Base-by-base conservation (phyloP, 805 yeast genomes). In the Yamadazyma laniorum region DNA sequence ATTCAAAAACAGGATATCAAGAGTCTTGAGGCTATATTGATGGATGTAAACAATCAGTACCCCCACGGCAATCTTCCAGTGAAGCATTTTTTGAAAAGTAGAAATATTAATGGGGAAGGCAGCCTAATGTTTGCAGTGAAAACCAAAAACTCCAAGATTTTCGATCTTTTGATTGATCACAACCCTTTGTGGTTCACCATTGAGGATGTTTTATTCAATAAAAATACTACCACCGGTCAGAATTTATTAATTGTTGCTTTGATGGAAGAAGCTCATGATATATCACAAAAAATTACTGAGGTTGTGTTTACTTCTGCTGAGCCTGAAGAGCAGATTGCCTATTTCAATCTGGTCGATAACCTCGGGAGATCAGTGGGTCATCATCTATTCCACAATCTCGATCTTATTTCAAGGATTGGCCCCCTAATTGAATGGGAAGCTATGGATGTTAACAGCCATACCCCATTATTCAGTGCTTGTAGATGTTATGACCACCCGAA, bases 401-500 rank as follows among this genome's bases (percentile, higher is more conserved):
- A 67, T 2, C 57, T 85, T 1, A 71, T 87, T 11, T 51, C 54
- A 5, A 53, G 50, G 12, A 55, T 88, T 8, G 95, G 95, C 0
- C 55, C 55, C 1, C 72, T 65, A 30, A 63, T 89, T 4, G 70
- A 85, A 50, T 91, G 97, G 97, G 69, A 65, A 5, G 55, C 60
- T 11, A 73, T 72, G 35, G 97, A 90, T 53, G 45, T 51, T 9
- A 77, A 74, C 42, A 77, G 81, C 0, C 86, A 85, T 49, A 86
- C 97, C 0, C 95, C 97, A 0, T 61, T 91, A 7, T 78, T 84
- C 58, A 74, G 87, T 2, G 60, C 86, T 3, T 79, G 87, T 46
- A 63, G 96, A 38, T 79, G 89, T 46, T 90, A 90, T 58, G 96
- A 89, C 55, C 89, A 85, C 47, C 63, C 75, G 0, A 59, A 78